phyloP scores from a whole-genome alignment of 371 early-diverging fungal species.

The Cokeromyces recurvatus region DNA sequence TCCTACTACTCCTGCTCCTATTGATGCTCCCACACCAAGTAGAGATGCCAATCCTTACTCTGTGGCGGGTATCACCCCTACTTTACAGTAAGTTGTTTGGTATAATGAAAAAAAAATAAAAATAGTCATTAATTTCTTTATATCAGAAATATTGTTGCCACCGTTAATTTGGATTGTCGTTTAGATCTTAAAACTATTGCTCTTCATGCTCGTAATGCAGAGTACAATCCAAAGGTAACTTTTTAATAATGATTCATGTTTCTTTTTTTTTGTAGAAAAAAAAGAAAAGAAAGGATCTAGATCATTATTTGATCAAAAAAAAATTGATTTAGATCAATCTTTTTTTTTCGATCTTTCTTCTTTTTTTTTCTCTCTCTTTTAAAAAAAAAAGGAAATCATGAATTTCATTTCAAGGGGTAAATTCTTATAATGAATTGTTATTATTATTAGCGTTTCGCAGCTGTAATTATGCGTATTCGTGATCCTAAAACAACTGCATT shows the following conservation, averaged over 20 bases:
- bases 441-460: slow-evolving; percentile 96
- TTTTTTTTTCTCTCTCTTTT: not conserved
- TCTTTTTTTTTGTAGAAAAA: not conserved
- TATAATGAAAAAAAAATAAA: not conserved
- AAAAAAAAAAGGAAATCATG: not conserved
- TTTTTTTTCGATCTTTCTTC: no score
- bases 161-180: slow-evolving; percentile 99
- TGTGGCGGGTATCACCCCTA: slow-evolving; percentile 76
- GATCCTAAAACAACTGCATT: slow-evolving; percentile 99
- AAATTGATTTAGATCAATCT: slow-evolving; percentile 1
- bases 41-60: slow-evolving; percentile 52
- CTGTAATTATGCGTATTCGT: slow-evolving; percentile 99
- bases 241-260: slow-evolving; percentile 1
- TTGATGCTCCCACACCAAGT: slow-evolving; percentile 50
- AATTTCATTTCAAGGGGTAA: not conserved
- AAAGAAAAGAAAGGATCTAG: not conserved
- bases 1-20: slow-evolving; percentile 47
- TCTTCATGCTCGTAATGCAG: slow-evolving; percentile 99
- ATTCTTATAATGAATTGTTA: not conserved
- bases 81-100: slow-evolving; percentile 73
- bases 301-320: not conserved
- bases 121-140: no score
- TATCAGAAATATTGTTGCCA: slow-evolving; percentile 97
- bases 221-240: slow-evolving; percentile 99
- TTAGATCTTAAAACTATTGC: slow-evolving; percentile 99